Evolutionary conservation across 192 early-diverging fungal genomes (phyloP).

Genomic region (Allomyces macrogynus): DNA sequence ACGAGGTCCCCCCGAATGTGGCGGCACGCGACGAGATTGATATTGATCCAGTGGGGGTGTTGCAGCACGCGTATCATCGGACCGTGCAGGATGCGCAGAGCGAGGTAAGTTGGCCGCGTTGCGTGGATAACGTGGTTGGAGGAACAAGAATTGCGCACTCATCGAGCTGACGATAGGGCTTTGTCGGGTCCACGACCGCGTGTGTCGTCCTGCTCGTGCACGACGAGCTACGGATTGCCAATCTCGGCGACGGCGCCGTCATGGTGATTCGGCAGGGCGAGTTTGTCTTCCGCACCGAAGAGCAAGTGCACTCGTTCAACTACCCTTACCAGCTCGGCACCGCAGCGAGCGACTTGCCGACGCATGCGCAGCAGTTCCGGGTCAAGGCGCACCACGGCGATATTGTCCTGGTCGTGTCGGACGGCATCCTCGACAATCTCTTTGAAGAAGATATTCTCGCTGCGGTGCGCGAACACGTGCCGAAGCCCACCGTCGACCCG

Average conservation of each 20-base stretch:
- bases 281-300: conserved; percentile 80
- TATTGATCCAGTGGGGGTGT: conserved; percentile 59
- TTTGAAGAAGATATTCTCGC: conserved; percentile 96
- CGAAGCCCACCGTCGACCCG: not conserved
- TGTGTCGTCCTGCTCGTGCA: conserved; percentile 62
- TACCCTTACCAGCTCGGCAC: conserved; percentile 93
- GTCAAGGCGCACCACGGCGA: conserved; percentile 80
- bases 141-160: not conserved
- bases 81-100: conserved; percentile 47
- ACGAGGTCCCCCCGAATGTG: conserved; percentile 59
- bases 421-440: conserved; percentile 93
- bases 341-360: conserved; percentile 53
- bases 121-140: too few species aligned
- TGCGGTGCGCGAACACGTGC: conserved; percentile 36
- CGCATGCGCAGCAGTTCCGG: conserved; percentile 61
- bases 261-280: conserved; percentile 68
- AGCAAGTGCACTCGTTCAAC: conserved; percentile 98
- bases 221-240: conserved; percentile 83
- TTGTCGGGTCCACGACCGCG: conserved; percentile 81
- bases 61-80: conserved; percentile 57
- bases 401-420: conserved; percentile 75
- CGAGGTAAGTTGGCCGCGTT: conserved; percentile 17
- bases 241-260: conserved; percentile 87
- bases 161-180: conserved; percentile 17
- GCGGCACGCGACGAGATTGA: conserved; percentile 60